A percentile compares a stretch with the other conserved stretches of the same genome.
phyloP scores from a whole-genome alignment of 176 grass and related monocot genomes.

The Dendrocalamus sinicus region DNA sequence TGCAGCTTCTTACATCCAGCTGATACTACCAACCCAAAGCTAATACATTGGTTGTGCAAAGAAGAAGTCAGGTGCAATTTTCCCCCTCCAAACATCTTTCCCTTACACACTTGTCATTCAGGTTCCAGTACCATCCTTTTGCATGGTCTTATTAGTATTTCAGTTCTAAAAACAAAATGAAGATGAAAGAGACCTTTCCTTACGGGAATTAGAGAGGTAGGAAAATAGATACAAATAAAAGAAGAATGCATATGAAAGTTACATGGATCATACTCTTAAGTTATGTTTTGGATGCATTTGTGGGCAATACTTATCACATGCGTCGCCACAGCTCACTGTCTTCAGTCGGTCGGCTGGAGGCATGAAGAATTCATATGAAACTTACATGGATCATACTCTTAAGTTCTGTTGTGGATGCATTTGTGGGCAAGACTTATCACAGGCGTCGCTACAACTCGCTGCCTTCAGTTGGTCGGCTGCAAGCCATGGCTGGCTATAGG shows the following conservation, averaged over 20 bases:
- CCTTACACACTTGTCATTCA: conserved; percentile 27
- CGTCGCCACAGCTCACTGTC: too few relatives aligned
- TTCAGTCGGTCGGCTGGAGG: too few relatives aligned
- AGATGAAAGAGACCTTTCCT: conserved; percentile 5
- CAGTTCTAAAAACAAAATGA: conserved; percentile 1
- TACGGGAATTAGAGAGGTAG: background rate
- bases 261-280: too few relatives aligned
- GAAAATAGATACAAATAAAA: conserved; percentile 12
- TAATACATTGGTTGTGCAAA: conserved; percentile 85
- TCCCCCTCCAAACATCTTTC: conserved; percentile 18
- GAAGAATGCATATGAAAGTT: background rate
- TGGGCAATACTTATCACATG: too few relatives aligned
- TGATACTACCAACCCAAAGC: conserved; percentile 74
- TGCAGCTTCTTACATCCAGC: conserved; percentile 92
- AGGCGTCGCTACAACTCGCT: too few relatives aligned
- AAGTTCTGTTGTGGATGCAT: too few relatives aligned
- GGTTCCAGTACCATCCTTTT: conserved; percentile 14
- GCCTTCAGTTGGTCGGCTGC: too few relatives aligned
- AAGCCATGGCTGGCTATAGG: too few relatives aligned
- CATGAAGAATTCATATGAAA: background rate
- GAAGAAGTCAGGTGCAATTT: conserved; percentile 85
- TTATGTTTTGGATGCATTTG: too few relatives aligned
- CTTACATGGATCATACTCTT: too few relatives aligned
- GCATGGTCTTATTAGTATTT: conserved; percentile 28
- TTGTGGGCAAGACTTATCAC: too few relatives aligned